Percentiles rank a stretch among this genome's conserved stretches.
These are phyloP conservation scores for Metarhizium anisopliae DNA, from an alignment of 2,329 filamentous ascomycete species.

Conservation along the genomic window DNA sequence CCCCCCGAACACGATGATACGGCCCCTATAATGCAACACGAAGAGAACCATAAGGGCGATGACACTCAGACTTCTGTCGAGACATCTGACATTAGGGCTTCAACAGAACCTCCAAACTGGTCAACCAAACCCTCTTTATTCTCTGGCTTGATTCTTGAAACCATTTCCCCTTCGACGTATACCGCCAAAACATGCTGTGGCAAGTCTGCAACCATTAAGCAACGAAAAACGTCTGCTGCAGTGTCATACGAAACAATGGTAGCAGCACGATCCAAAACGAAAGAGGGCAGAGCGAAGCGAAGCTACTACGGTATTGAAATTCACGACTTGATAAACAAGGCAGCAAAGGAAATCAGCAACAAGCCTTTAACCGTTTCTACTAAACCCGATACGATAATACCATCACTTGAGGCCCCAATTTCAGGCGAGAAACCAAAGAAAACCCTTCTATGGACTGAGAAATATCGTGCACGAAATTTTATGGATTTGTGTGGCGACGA, in stretches of 20 bases:
- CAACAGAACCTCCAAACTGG: conserved; percentile 9
- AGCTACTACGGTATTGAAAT: conserved; percentile 93
- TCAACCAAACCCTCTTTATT: conserved; percentile 17
- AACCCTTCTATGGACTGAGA: conserved; percentile 85
- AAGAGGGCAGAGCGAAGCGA: conserved; percentile 58
- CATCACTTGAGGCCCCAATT: conserved; percentile 31
- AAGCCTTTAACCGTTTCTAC: conserved; percentile 15
- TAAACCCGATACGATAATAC: conserved; percentile 25
- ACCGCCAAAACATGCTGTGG: conserved; percentile 49
- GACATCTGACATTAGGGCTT: background rate
- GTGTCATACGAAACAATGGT: conserved; percentile 59
- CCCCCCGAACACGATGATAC: conserved; percentile 5
- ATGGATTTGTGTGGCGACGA: conserved; percentile 93
- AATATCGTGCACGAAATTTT: conserved; percentile 87
- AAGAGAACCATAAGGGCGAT: background rate
- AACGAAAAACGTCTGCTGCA: conserved; percentile 36
- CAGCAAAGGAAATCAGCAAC: conserved; percentile 48
- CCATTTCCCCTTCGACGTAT: conserved; percentile 22
- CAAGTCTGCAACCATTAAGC: conserved; percentile 43
- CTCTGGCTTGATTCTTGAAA: conserved; percentile 16
- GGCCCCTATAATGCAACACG: conserved; percentile 3
- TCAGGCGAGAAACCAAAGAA: conserved; percentile 32
- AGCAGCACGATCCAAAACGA: conserved; percentile 56
- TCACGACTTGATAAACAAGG: conserved; percentile 68
- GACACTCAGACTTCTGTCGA: background rate